Conservation (phyloP, 805 yeast genomes). For the Lipomyces mesembrius region DNA sequence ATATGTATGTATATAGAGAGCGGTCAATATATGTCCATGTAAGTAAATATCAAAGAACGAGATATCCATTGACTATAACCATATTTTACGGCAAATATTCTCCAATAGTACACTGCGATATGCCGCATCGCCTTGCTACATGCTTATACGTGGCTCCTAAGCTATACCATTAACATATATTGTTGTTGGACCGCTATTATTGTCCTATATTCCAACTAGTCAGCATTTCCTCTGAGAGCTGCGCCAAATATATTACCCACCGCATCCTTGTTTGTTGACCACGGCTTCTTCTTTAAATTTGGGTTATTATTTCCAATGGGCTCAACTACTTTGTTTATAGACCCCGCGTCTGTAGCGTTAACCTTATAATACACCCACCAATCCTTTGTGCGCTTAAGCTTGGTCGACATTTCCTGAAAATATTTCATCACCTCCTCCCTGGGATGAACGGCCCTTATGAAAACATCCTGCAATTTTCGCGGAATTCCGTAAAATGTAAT, state of each 20-base stretch:
- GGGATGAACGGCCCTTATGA: slow-evolving; percentile 67
- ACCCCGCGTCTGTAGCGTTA: slow-evolving; percentile 43
- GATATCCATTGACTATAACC: neutral
- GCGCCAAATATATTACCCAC: slow-evolving; percentile 11
- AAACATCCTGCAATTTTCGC: slow-evolving; percentile 62
- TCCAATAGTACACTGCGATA: neutral
- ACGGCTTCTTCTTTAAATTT: slow-evolving; percentile 26
- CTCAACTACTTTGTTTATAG: slow-evolving; percentile 39
- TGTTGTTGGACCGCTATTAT: neutral
- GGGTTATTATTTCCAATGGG: slow-evolving; percentile 26
- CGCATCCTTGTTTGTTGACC: slow-evolving; percentile 28
- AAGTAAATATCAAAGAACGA: neutral
- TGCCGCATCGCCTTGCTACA: neutral
- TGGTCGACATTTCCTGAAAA: slow-evolving; percentile 65
- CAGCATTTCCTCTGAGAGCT: neutral
- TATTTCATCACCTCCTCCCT: slow-evolving; percentile 58
- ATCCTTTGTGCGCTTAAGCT: slow-evolving; percentile 64
- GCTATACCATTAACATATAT: neutral
- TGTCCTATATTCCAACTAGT: neutral
- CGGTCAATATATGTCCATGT: neutral
- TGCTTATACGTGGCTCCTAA: neutral
- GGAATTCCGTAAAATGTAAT: slow-evolving; percentile 70
- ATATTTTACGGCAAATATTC: neutral
- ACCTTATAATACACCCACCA: slow-evolving; percentile 82
- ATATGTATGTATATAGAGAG: neutral